Conservation (phyloP, 192 early-diverging fungal species). For the Oehlia diaphana region DNA sequence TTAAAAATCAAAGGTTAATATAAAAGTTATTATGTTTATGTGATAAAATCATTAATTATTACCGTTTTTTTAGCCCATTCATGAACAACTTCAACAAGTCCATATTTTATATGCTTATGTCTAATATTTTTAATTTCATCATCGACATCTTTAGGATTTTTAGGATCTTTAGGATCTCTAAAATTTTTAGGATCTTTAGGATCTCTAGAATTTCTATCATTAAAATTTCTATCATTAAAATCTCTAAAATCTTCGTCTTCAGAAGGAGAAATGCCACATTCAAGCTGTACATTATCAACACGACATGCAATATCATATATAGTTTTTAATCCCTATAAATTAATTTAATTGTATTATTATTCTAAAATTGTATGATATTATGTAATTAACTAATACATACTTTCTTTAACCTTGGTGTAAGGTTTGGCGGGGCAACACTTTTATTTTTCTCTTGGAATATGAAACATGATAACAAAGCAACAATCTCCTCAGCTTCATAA, state of each 20-base stretch:
- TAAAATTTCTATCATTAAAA: slow-evolving; percentile 16
- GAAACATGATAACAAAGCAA: slow-evolving; percentile 90
- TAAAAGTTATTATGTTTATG: background rate
- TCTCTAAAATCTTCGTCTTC: too few species aligned
- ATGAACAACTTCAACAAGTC: slow-evolving; percentile 94
- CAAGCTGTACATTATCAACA: slow-evolving; percentile 73
- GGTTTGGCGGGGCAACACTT: slow-evolving; percentile 60
- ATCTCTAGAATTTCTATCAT: slow-evolving; percentile 14
- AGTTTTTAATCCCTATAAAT: slow-evolving; percentile 56
- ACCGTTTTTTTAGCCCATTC: slow-evolving; percentile 94
- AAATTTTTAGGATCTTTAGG: background rate
- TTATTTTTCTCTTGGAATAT: slow-evolving; percentile 94
- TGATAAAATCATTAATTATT: slow-evolving; percentile 1
- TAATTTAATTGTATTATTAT: background rate
- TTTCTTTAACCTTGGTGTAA: slow-evolving; percentile 64
- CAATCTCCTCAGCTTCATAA: slow-evolving; percentile 90
- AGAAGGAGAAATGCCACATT: slow-evolving; percentile 57
- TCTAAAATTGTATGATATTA: background rate
- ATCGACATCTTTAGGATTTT: slow-evolving; percentile 22
- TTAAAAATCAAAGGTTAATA: background rate
- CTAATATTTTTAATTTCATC: background rate
- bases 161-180: background rate
- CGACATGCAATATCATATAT: slow-evolving; percentile 67
- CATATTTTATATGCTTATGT: slow-evolving; percentile 64
- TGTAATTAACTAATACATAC: background rate